Evolutionary conservation across 352 stramenopile genomes (phyloP).

Genomic region (Aphanomyces astaci): DNA sequence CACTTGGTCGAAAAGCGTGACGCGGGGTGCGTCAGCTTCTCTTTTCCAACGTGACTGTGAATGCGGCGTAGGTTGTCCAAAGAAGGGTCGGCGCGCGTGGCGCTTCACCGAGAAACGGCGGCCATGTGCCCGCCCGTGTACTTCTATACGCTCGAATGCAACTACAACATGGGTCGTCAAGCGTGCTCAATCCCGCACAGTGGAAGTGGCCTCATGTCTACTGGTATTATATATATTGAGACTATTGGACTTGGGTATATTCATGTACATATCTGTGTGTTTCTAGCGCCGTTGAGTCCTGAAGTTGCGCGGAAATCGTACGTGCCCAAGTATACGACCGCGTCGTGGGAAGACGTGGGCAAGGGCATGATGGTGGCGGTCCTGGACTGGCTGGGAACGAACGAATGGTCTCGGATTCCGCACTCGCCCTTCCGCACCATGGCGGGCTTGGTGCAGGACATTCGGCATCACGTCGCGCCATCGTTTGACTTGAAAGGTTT

Average conservation of each 20-base stretch:
- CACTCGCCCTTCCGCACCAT: constrained; percentile 10
- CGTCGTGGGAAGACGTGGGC: constrained; percentile 60
- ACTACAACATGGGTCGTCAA: constrained; percentile 80
- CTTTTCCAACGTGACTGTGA: constrained; percentile 23
- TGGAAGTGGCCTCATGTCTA: constrained; percentile 27
- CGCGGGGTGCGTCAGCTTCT: constrained; percentile 44
- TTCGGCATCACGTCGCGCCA: not conserved
- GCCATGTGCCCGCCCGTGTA: constrained; percentile 34
- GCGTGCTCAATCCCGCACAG: constrained; percentile 21
- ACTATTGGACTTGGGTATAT: constrained; percentile 34
- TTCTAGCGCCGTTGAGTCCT: constrained; percentile 12
- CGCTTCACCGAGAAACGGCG: constrained; percentile 54
- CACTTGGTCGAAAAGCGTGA: constrained; percentile 32
- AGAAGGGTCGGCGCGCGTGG: constrained; percentile 73
- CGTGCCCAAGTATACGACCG: constrained; percentile 47
- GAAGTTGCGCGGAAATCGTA: constrained; percentile 7
- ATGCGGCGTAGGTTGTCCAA: constrained; percentile 28
- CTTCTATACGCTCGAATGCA: constrained; percentile 90
- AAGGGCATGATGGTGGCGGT: constrained; percentile 49
- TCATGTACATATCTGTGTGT: not conserved
- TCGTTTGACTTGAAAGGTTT: not conserved
- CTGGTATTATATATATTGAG: constrained; percentile 24
- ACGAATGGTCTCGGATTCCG: constrained; percentile 16
- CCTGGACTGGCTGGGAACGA: constrained; percentile 31
- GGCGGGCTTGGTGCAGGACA: constrained; percentile 7